Conservation (phyloP, 495 filamentous ascomycete genomes). For the Beverwykella pulmonaria region DNA sequence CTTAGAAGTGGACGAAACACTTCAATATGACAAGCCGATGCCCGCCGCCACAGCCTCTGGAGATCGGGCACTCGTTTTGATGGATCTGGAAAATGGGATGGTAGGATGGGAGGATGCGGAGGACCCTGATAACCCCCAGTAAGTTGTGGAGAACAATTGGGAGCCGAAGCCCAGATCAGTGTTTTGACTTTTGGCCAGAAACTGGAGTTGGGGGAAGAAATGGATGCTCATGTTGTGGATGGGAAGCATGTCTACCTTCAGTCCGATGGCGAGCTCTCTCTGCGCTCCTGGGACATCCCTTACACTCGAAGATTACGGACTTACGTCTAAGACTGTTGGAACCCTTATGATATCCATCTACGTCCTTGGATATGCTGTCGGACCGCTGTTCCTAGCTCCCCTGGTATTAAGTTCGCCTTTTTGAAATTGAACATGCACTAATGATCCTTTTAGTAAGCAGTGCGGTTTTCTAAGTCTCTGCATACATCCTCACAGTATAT, state of each 20-base stretch:
- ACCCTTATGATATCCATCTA: conserved; percentile 33
- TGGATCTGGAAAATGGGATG: conserved; percentile 33
- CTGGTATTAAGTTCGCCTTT: not conserved
- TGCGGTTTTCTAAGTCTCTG: too few species aligned
- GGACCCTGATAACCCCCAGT: conserved; percentile 28
- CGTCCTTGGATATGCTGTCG: conserved; percentile 33
- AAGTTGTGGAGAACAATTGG: not conserved
- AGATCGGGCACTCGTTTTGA: conserved; percentile 23
- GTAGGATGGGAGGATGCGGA: conserved; percentile 31
- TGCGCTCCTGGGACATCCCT: conserved; percentile 27
- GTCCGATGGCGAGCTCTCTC: conserved; percentile 27
- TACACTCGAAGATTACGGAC: conserved; percentile 26
- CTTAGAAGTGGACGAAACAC: not conserved
- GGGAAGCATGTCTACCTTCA: conserved; percentile 19
- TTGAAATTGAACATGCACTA: too few species aligned
- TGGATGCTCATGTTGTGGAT: conserved; percentile 28
- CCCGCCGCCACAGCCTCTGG: not conserved
- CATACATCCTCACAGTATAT: too few species aligned
- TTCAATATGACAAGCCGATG: not conserved
- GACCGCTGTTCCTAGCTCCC: conserved; percentile 33
- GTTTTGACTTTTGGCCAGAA: conserved; percentile 12
- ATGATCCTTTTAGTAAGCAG: too few species aligned
- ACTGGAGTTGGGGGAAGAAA: conserved; percentile 22
- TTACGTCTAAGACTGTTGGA: conserved; percentile 25
- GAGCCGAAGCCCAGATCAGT: not conserved